Evolutionary conservation across 257 asterid species (phyloP), one percentile per base, ranked within the genome.

Genomic region (Jaltomata sinuosa): DNA sequence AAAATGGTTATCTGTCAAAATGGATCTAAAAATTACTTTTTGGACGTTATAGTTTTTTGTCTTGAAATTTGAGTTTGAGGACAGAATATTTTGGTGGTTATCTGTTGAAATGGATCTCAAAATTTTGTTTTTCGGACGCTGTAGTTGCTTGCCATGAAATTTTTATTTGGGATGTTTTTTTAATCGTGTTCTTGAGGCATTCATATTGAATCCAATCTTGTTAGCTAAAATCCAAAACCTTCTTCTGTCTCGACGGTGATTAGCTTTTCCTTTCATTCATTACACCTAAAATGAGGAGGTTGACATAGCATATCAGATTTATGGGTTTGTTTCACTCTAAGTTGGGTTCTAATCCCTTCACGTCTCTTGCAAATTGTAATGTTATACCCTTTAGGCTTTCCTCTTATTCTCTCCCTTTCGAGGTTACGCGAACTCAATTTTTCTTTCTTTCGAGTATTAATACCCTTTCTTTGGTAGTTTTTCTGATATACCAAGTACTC

Each of bases 181-280:
- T 9, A 68, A n/a, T 47, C 21, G 19, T 19, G 9, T 81, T 69
- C 25, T 82, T 49, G 45, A 25, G 81, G 59, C 81, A 45, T 74
- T 74, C 81, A 25, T 45, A 25, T 74, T 8, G 8, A 86, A 67
- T 88, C 76, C 49, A 88, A 81, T 85, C 89, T 47, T 31, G 22
- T 19, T 19, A 62, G 79, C n/a, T 11, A 45, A 42, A 22, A 29
- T 9, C 64, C 32, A 7, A 18, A 27, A 25, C 4, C n/a, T 22
- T 80, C 11, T 52, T 80, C n/a, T 19, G 64, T 79, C 11, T 79
- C 2, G 1, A 11, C 2, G 55, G 34, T 71, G 32, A n/a, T 22
- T 22, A 72, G 55, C 36, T 40, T 40, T 18, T 32, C 31, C 6
- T 31, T 31, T 29, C 3, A 0, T 15, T 32, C 12, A 18, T 22